A percentile compares a stretch with the other conserved stretches of the same genome.
Conservation (phyloP, 352 stramenopile genomes). For the Pythium vanterpoolii region DNA sequence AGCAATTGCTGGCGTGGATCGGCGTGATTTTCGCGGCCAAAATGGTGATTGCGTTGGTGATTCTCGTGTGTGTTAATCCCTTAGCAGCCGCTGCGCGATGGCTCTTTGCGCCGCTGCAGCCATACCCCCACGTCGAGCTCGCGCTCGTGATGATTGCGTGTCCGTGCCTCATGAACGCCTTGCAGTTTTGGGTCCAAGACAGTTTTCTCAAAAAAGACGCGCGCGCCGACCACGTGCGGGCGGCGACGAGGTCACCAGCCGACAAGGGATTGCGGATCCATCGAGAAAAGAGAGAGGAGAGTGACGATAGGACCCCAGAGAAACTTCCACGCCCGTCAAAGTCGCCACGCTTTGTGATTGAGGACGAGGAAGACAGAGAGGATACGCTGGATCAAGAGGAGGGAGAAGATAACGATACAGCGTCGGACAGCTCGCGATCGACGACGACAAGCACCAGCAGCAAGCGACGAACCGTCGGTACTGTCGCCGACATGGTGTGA, state of each 20-base stretch:
- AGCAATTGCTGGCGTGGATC: slow-evolving; percentile 79
- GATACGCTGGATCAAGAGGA: neutral
- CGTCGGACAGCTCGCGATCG: slow-evolving; percentile 16
- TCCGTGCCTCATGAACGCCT: slow-evolving; percentile 84
- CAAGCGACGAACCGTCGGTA: slow-evolving; percentile 9
- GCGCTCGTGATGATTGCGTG: slow-evolving; percentile 87
- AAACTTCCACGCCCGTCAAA: slow-evolving; percentile 15
- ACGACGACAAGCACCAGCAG: slow-evolving; percentile 3
- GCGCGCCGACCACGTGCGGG: slow-evolving; percentile 23
- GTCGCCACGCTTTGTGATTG: slow-evolving; percentile 26
- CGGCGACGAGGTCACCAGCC: slow-evolving; percentile 16
- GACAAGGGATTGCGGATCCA: no score
- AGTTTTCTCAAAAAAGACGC: slow-evolving; percentile 88
- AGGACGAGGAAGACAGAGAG: slow-evolving; percentile 20
- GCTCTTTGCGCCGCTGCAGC: slow-evolving; percentile 66
- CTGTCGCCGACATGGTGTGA: slow-evolving; percentile 5
- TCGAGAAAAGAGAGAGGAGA: no score
- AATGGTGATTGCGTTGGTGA: slow-evolving; percentile 71
- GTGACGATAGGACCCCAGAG: no score
- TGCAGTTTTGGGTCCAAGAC: slow-evolving; percentile 90
- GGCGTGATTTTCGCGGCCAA: slow-evolving; percentile 79
- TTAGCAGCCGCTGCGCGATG: slow-evolving; percentile 52
- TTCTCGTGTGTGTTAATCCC: slow-evolving; percentile 65
- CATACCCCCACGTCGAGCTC: slow-evolving; percentile 71
- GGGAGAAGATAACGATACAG: no score